Evolutionary conservation across 768 basidiomycete species (phyloP), one percentile per base, ranked within the genome.

Genomic region (Strobilomyces echinocephalus): DNA sequence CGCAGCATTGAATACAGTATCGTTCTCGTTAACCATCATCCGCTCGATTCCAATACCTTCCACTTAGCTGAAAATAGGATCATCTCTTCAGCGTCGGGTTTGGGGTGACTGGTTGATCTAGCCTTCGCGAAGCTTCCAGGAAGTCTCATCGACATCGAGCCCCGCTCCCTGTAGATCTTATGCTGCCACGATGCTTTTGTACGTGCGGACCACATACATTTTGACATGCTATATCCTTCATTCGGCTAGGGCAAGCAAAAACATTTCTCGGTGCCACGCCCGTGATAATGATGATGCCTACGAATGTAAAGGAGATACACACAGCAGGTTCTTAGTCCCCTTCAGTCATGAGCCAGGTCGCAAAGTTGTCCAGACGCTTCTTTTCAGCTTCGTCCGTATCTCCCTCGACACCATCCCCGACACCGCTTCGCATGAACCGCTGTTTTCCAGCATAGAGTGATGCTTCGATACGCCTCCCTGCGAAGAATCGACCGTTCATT

Each of bases 401-500:
- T 8, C 77, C 85, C 50, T 79, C 83, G 3, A 76, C 50, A 2
- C 82, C 83, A n/a, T 85, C 85, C 3, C 78, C 79, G 24, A 73
- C 73, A 9, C 89, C 91, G 55, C 82, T 87, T 50, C 88, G 86
- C 58, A 76, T 80, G 76, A 88, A 97, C 39, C 84, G 75, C 65
- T 94, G 86, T 68, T 83, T 86, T 46, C 94, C 95, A 26, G 79
- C 77, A 67, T 84, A 95, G 14, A 97, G 74, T 4, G 81, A 80
- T 1, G 95, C 97, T 64, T 89, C 83, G 46, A 99, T 76, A 41
- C 81, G 79, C 41, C 91, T 80, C 12, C 91, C 91, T 26, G 84
- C 87, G 64, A 97, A 98, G 71, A 83, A 97, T 38, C 95, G 79
- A 8, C 91, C 91, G 60, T 95, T 82, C 93, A 97, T 97, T 85